These are phyloP conservation scores for Cucurbita moschata DNA, from an alignment of 306 rosid species.

Conservation along the genomic window DNA sequence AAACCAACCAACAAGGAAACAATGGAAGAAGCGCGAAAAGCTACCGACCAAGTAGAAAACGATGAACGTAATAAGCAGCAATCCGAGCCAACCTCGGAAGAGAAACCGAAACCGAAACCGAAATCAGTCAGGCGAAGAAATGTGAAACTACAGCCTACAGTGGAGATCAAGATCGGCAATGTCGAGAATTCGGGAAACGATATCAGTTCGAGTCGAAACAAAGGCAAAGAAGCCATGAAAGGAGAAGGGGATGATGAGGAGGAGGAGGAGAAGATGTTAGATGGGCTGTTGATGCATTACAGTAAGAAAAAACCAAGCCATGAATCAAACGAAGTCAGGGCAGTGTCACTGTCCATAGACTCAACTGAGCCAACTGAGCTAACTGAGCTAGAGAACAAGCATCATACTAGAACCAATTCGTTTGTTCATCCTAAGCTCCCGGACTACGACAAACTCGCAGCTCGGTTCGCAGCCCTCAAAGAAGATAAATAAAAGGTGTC, in stretches of 20 bases:
- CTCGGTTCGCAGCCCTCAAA: slow-evolving; percentile 38
- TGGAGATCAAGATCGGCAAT: neutral
- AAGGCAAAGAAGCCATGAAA: neutral
- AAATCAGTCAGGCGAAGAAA: slow-evolving; percentile 48
- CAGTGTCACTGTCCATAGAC: slow-evolving; percentile 17
- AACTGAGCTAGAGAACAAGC: slow-evolving; percentile 11
- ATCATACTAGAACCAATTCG: slow-evolving; percentile 15
- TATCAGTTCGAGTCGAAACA: neutral
- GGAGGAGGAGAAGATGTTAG: slow-evolving; percentile 13
- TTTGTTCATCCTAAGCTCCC: slow-evolving; percentile 60
- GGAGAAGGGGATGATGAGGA: slow-evolving; percentile 10
- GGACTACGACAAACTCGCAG: slow-evolving; percentile 55
- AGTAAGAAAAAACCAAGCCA: slow-evolving; percentile 17
- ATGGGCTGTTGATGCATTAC: slow-evolving; percentile 24
- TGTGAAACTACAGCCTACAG: slow-evolving; percentile 19
- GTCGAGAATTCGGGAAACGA: neutral
- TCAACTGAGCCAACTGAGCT: slow-evolving; percentile 1
- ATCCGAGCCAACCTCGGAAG: slow-evolving; percentile 5
- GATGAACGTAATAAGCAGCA: slow-evolving; percentile 11
- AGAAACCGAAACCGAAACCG: slow-evolving; percentile 38
- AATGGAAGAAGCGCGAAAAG: slow-evolving; percentile 14
- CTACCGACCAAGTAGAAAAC: slow-evolving; percentile 1
- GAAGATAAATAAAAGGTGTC: slow-evolving; percentile 16
- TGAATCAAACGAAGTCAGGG: slow-evolving; percentile 16
- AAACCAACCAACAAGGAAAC: slow-evolving; percentile 18